Percentiles rank a stretch among this genome's conserved stretches.
Evolutionary conservation across 1,139 yeast genomes (phyloP).

Genomic region (Diutina siamensis): DNA sequence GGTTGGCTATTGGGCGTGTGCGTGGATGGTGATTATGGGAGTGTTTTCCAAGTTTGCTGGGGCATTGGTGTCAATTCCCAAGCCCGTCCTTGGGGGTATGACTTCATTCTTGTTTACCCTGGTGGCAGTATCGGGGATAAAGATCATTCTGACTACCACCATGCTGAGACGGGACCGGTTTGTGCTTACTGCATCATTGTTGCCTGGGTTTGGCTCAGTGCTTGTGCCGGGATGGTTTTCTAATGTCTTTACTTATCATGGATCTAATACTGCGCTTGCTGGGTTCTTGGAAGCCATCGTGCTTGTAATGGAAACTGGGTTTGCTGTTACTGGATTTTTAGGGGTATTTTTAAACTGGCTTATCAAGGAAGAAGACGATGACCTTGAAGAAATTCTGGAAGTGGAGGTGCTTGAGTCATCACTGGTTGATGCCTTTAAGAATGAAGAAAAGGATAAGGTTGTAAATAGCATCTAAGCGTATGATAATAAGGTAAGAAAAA

Average conservation of each 20-base stretch:
- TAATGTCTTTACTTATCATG: constrained; percentile 63
- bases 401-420: neutral
- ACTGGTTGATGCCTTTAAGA: neutral
- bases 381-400: constrained; percentile 32
- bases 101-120: constrained; percentile 80
- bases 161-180: constrained; percentile 85
- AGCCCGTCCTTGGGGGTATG: constrained; percentile 84
- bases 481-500: neutral
- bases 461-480: neutral
- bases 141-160: constrained; percentile 62
- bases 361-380: constrained; percentile 63
- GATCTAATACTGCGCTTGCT: constrained; percentile 45
- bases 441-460: neutral
- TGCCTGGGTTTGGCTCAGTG: constrained; percentile 72
- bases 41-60: constrained; percentile 83
- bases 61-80: constrained; percentile 75
- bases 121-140: constrained; percentile 81
- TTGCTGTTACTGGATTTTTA: constrained; percentile 70
- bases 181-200: constrained; percentile 60
- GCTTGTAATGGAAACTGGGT: constrained; percentile 80
- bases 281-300: constrained; percentile 77
- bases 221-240: constrained; percentile 71
- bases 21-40: constrained; percentile 76
- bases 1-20: constrained; percentile 86
- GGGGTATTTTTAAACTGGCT: constrained; percentile 63